Evolutionary conservation across 2,329 filamentous ascomycete genomes (phyloP).

Genomic region (Neofusicoccum parvum): DNA sequence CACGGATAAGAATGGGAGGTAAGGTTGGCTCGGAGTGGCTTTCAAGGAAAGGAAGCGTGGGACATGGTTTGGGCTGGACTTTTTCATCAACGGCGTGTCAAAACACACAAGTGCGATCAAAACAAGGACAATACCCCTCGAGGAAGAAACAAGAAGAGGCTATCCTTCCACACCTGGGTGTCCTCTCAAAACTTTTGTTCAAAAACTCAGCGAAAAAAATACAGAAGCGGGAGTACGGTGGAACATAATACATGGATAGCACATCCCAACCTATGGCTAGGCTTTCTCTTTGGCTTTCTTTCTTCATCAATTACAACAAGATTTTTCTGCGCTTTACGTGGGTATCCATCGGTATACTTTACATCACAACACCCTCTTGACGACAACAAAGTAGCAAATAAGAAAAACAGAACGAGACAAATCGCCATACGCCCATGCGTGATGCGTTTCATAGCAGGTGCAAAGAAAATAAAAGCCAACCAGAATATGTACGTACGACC

Average conservation of each 20-base stretch:
- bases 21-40: no score
- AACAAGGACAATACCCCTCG: no score
- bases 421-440: not conserved
- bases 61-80: no score
- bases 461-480: not conserved
- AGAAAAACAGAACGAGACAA: not conserved
- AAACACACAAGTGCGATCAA: no score
- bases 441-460: not conserved
- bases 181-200: no score
- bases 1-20: no score
- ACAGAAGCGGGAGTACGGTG: no score
- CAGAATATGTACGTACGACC: not conserved
- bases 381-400: not conserved
- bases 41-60: no score
- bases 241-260: not conserved
- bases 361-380: not conserved
- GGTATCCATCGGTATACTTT: slow-evolving; percentile 7
- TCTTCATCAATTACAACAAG: not conserved
- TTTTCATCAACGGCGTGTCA: no score
- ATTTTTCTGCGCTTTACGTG: not conserved
- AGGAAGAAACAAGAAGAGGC: no score
- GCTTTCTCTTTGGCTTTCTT: not conserved
- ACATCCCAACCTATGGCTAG: not conserved
- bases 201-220: no score
- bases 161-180: no score